Conservation (phyloP, 148 eudicot species). For the Chenopodium formosanum region DNA sequence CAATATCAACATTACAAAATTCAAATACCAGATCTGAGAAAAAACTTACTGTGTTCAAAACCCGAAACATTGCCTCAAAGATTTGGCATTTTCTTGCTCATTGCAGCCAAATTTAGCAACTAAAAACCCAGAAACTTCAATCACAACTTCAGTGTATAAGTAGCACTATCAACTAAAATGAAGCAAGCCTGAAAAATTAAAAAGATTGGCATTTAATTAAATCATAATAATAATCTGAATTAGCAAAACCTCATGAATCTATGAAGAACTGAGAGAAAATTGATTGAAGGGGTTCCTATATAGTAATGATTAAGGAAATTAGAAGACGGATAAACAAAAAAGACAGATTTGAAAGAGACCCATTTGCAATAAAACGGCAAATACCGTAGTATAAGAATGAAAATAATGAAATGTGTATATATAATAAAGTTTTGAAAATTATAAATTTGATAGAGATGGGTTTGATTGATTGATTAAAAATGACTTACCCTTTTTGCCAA, state of each 20-base stretch:
- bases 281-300: constrained; percentile 13
- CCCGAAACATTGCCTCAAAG: constrained; percentile 42
- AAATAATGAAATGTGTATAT: not conserved
- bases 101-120: constrained; percentile 33
- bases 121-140: constrained; percentile 17
- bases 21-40: constrained; percentile 30
- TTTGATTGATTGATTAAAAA: constrained; percentile 14
- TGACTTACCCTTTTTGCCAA: constrained; percentile 35
- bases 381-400: constrained; percentile 1
- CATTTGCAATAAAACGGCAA: constrained; percentile 30
- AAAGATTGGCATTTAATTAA: not conserved
- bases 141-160: constrained; percentile 13
- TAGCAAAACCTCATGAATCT: not conserved
- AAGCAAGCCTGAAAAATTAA: not conserved
- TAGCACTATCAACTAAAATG: not conserved
- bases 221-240: constrained; percentile 15
- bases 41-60: constrained; percentile 46
- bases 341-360: constrained; percentile 43
- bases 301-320: constrained; percentile 36
- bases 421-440: not conserved
- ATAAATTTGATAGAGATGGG: constrained; percentile 11
- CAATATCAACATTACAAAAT: constrained; percentile 6
- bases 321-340: constrained; percentile 5
- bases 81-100: constrained; percentile 34
- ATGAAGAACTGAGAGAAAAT: not conserved